These are phyloP conservation scores for Metarhizium guizhouense DNA, from an alignment of 2,329 filamentous ascomycete genomes.

Conservation along the genomic window DNA sequence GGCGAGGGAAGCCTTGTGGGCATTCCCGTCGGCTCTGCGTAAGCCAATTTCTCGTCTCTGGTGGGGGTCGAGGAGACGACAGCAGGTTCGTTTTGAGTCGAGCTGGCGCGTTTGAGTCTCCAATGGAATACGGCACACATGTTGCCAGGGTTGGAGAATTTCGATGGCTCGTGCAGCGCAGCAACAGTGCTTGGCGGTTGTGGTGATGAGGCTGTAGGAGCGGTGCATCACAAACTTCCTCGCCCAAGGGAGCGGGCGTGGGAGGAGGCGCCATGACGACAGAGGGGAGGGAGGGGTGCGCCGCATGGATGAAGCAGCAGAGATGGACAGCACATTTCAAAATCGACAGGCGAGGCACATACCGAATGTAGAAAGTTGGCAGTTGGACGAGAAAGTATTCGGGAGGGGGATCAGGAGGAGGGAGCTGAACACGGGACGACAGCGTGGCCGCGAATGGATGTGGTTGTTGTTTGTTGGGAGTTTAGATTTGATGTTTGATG, in stretches of 20 bases:
- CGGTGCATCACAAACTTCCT: background rate
- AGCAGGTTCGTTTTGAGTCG: background rate
- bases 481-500: conserved; percentile 21
- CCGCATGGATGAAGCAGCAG: conserved; percentile 3
- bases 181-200: background rate
- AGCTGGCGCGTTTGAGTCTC: background rate
- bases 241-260: background rate
- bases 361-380: conserved; percentile 4
- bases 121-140: background rate
- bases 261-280: conserved; percentile 27
- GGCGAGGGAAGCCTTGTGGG: background rate
- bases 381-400: background rate
- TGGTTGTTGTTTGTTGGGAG: conserved; percentile 15
- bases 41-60: background rate
- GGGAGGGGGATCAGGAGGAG: background rate
- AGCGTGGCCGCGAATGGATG: conserved; percentile 9
- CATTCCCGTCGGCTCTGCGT: background rate
- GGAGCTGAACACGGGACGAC: conserved; percentile 10
- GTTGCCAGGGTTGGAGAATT: background rate
- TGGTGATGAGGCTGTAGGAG: background rate
- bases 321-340: conserved; percentile 8
- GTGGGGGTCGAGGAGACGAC: background rate
- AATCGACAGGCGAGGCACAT: conserved; percentile 7
- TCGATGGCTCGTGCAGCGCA: background rate
- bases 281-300: conserved; percentile 24